Evolutionary conservation across 1,139 yeast species (phyloP).

Genomic region (Pneumocystis sp.): DNA sequence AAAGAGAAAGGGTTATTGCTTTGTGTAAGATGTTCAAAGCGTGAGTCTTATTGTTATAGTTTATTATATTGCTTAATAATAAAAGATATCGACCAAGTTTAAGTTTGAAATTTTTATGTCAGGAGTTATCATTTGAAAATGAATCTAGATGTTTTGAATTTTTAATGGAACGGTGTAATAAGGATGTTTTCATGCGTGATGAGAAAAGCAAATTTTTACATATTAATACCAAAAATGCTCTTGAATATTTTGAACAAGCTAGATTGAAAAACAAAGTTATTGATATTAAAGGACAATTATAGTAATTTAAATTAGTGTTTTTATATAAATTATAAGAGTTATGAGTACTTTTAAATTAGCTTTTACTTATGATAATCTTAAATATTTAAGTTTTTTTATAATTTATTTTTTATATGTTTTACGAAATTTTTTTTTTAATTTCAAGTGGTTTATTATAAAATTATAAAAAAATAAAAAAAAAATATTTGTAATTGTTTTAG

Average conservation of each 20-base stretch:
- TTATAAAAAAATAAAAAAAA: not conserved
- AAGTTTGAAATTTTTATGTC: slow-evolving; percentile 31
- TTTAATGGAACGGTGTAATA: slow-evolving; percentile 30
- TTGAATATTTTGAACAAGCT: slow-evolving; percentile 31
- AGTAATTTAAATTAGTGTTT: slow-evolving; percentile 5
- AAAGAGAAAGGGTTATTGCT: slow-evolving; percentile 47
- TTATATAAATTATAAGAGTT: not conserved
- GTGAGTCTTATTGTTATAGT: slow-evolving; percentile 23
- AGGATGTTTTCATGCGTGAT: slow-evolving; percentile 18
- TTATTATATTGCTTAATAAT: slow-evolving; percentile 2
- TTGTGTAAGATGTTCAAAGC: slow-evolving; percentile 44
- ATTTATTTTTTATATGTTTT: not conserved
- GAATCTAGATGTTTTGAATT: slow-evolving; percentile 28
- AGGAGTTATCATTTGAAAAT: slow-evolving; percentile 35
- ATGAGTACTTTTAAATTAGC: not conserved
- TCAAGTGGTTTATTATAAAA: not conserved
- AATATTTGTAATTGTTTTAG: not conserved
- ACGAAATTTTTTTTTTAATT: too few relatives aligned
- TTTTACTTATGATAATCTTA: not conserved
- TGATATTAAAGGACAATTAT: slow-evolving; percentile 87
- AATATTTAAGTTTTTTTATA: slow-evolving; percentile 1
- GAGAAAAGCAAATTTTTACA: slow-evolving; percentile 27
- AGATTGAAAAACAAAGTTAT: slow-evolving; percentile 23
- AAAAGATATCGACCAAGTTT: slow-evolving; percentile 29
- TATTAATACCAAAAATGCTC: slow-evolving; percentile 36